A percentile compares a stretch with the other conserved stretches of the same genome.
phyloP scores from a whole-genome alignment of 495 filamentous ascomycete genomes.

The Aspergillus egyptiacus region DNA sequence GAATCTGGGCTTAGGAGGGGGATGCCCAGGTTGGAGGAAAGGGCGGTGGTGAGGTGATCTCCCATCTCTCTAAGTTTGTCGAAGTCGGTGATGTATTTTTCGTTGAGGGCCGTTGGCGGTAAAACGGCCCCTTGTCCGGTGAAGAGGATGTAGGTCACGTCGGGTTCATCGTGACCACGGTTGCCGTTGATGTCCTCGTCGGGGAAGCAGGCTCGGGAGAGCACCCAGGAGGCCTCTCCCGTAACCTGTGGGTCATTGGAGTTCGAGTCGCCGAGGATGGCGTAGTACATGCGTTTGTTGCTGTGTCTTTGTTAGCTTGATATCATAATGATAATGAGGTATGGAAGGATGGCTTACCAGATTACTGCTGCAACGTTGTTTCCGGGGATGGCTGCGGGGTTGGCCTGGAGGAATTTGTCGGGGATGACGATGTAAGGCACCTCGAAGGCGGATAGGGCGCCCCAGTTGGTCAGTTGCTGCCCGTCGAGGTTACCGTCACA shows the following conservation, averaged over 20 bases:
- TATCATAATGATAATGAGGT: not conserved
- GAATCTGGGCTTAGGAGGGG: not conserved
- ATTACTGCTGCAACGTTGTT: slow-evolving; percentile 37
- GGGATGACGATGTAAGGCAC: slow-evolving; percentile 38
- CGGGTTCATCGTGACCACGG: slow-evolving; percentile 23
- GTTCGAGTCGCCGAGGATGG: slow-evolving; percentile 34
- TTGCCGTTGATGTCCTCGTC: slow-evolving; percentile 30
- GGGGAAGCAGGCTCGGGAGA: slow-evolving; percentile 36
- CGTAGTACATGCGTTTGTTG: slow-evolving; percentile 35
- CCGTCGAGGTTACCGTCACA: slow-evolving; percentile 37
- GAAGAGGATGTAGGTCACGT: slow-evolving; percentile 39
- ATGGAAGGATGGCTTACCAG: slow-evolving; percentile 19
- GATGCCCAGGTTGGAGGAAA: slow-evolving; percentile 31
- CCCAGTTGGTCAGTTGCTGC: slow-evolving; percentile 30
- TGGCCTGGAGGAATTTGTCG: slow-evolving; percentile 26
- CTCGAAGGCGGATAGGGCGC: slow-evolving; percentile 34
- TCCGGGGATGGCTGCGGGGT: slow-evolving; percentile 23
- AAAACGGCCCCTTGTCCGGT: slow-evolving; percentile 29
- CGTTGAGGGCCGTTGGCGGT: slow-evolving; percentile 25
- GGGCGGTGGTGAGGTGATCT: slow-evolving; percentile 21
- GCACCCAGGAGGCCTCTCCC: slow-evolving; percentile 36
- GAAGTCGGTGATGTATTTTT: slow-evolving; percentile 37
- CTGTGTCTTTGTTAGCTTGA: slow-evolving; percentile 3
- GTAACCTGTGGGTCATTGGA: slow-evolving; percentile 30
- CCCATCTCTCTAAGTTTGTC: slow-evolving; percentile 30